Evolutionary conservation across 306 rosid species (phyloP), one percentile per base, ranked within the genome.

Genomic region (Pyrus communis): DNA sequence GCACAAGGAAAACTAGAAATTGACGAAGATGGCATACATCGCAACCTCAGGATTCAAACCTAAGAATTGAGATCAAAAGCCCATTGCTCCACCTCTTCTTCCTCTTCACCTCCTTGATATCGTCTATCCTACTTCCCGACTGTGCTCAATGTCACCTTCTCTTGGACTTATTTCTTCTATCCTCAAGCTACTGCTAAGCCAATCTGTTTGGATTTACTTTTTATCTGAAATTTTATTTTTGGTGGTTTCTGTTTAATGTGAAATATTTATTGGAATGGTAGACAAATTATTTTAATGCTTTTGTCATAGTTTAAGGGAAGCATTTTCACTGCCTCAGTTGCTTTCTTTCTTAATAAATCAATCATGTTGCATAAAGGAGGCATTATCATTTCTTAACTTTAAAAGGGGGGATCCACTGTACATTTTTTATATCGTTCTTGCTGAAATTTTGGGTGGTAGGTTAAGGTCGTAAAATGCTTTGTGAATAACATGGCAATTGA

Each of bases 401-500:
- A 23, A 7, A 61, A 33, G 59, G 75, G 55, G 71, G 67, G 27
- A 61, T 64, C 51, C 22, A 22, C 57, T 61, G 82, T 70, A 38
- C 78, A 25, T 40, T 38, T 71, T 22, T 40, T 0, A n/a, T 17
- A 27, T 54, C 67, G 10, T 72, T 75, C 9, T 73, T 79, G 69
- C 78, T 78, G 58, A 38, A 72, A 76, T 78, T 68, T 81, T 83
- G 79, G 65, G 66, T 70, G 72, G 75, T 89, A 91, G 96, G 96
- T 91, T 18, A 85, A 75, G 80, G 73, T 91, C 17, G 87, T 91
- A 59, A 91, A 91, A 67, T 89, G 89, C 80, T 84, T 80, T 0
- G 89, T 89, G 79, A 87, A 84, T 74, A 71, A 76, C 73, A 79
- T 87, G 49, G 85, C 89, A 21, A 84, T 89, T 38, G 96, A 91